Base-by-base conservation (phyloP, 2,329 filamentous ascomycete genomes). In the Pseudofabraea citricarpa region DNA sequence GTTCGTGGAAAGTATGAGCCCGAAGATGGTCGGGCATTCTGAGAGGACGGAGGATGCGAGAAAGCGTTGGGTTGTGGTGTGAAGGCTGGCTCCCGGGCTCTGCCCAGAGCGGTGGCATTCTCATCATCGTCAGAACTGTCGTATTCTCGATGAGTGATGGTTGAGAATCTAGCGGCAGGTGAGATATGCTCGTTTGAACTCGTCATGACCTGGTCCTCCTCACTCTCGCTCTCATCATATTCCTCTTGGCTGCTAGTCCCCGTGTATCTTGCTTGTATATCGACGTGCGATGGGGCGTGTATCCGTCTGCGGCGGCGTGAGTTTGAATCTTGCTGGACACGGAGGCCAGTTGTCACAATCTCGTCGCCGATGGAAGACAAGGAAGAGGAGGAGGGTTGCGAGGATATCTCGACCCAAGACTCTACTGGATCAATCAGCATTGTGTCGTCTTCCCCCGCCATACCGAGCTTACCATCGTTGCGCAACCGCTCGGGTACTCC, bases 371-470 rank as follows among this genome's bases (percentile, higher is more conserved):
- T 81, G 42, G 81, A 95, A 16, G 90, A 95, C 10, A 95, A 72
- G 12, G 90, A 96, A 2, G 91, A 95, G 2, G 91, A 95, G 0
- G 91, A 96, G 6, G 91, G 90, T 56, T 93, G 88, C 4, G 91
- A 96, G 36, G 86, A 81, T 48, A 98, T 82, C 64, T 98, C 91
- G 56, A 97, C 81, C 93, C 93, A 98, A 7, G 93, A 96, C 70
- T 97, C 93, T 90, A 48, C 48, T 20, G 19, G 56, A 63, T 31
- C 63, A 55, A 45, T 48, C 13, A 47, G 48, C 36, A 35, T 19
- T 18, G 27, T 12, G 36, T 22, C 33, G 27, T 27, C 26, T 23
- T 19, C 8, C 16, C 15, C 37, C 18, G 26, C 29, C 24, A 8
- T 13, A 13, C 24, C 13, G 7, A 15, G 19, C 42, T 29, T 53